Base-by-base conservation (phyloP, 192 early-diverging fungal species). In the Coemansia interrupta region DNA sequence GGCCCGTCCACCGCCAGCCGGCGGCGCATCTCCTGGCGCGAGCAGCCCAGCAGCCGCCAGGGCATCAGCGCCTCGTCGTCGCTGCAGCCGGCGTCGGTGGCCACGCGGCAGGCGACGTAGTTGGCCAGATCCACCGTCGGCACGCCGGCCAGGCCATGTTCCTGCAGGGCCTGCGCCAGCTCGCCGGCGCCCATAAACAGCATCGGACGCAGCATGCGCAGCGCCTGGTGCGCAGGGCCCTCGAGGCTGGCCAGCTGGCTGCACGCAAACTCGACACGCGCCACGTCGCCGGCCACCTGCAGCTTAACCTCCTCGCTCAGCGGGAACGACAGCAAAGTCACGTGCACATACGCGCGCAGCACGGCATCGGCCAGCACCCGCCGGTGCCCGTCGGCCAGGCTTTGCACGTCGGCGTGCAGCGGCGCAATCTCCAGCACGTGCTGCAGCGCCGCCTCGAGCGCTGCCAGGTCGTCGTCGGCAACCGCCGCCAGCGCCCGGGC, bases 261-360 rank as follows among this genome's bases (percentile, higher is more conserved):
- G 38, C 64, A 60, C 0, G 58, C 71, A 61, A 73, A 73, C 61
- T 73, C 71, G 32, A 73, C 60, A 52, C 63, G 71, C 39, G 71
- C 58, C 11, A 46, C 61, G 12, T 64, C 57, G 13, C 41, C 71
- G 10, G 61, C 66, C 29, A 68, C 41, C 5, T 48, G 46, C 42
- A 73, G 61, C 13, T 60, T 73, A 1, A 61, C 57, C 3, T 55
- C 59, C 29, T 73, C 71, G 2, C 50, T 73, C 13, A 73, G 56
- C 36, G 71, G 71, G 22, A 56, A 68, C 0, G 57, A 36, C 24
- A 63, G 60, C 18, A 64, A 59, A 1, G 56, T 54, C 1, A 41
- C 28, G 9, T 44, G 40, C 3, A 58, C 22, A 40, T 68, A 73
- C 11, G 58, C 22, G 12, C 45, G 18, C 18, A 60, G 46, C 24